Base-by-base conservation (phyloP, 129 eudicot species). In the Lonicera japonica region DNA sequence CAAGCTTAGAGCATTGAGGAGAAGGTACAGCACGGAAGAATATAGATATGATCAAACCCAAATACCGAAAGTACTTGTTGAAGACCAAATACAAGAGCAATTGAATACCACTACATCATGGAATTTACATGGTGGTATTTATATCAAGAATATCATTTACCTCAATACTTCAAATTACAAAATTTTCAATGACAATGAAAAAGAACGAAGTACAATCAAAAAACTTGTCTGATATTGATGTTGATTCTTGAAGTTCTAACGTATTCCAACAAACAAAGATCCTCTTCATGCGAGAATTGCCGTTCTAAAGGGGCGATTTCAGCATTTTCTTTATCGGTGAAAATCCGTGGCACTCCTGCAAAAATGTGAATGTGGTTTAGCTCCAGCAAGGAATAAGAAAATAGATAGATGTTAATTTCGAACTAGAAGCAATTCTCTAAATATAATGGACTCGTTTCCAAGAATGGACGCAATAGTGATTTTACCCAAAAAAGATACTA, bases 151-250 rank as follows among this genome's bases (percentile, higher is more conserved):
- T 29, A 29, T 29, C 36, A 29, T 29, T n/a, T 29, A 29, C 6
- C 36, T 6, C 36, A 1, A 29, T 29, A 2, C 36, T 29, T 29
- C 36, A 29, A 29, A 29, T 29, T 29, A 2, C 36, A 29, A 29
- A 29, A 29, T 29, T 29, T 29, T 29, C 36, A 29, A 29, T 29
- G 36, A 29, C 36, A 29, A 29, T 29, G 36, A 29, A 6, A 1
- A 29, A 1, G 36, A 29, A 29, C 6, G 36, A 29, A 43, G 50
- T 50, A 50, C 21, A 59, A 64, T 77, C 69, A 91, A 67, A 70
- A 84, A 52, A 92, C 98, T 78, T 92, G 98, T 77, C 98, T 78
- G 61, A 92, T 92, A 71, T 92, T 87, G 62, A 92, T 92, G 83
- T 92, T 92, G 73, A 92, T 85, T 79, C 98, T 82, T n/a, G 98